A percentile compares a stretch with the other conserved stretches of the same genome.
Evolutionary conservation across 768 basidiomycete species (phyloP).

Genomic region (Boletellus ananiceps): DNA sequence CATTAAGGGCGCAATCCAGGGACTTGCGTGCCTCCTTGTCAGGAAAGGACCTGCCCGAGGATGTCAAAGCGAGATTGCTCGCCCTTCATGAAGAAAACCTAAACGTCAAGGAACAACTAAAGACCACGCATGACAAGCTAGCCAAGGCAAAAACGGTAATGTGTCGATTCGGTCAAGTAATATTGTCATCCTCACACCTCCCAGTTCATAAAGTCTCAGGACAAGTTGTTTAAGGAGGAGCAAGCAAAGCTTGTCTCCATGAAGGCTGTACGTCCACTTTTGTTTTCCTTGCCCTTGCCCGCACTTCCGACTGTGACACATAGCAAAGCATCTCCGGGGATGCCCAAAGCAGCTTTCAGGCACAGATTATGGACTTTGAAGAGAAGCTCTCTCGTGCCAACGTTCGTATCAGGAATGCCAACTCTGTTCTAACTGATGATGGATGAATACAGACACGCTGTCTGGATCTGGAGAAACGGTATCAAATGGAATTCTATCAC

Average conservation of each 20-base stretch:
- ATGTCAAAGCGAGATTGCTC: constrained; percentile 70
- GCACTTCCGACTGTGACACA: constrained; percentile 3
- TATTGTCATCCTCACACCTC: constrained; percentile 1
- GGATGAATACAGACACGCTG: constrained; percentile 40
- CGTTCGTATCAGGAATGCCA: constrained; percentile 28
- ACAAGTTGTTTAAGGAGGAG: constrained; percentile 82
- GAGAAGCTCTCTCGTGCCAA: constrained; percentile 60
- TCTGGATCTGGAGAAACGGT: constrained; percentile 53
- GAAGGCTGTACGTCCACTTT: constrained; percentile 38
- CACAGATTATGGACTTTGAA: constrained; percentile 60
- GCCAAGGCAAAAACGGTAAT: constrained; percentile 70
- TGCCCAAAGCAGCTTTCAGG: constrained; percentile 59
- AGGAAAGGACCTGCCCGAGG: constrained; percentile 78
- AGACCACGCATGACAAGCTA: constrained; percentile 71
- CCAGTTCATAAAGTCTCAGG: constrained; percentile 90
- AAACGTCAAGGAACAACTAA: constrained; percentile 63
- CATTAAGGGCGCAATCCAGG: constrained; percentile 35
- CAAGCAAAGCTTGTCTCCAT: constrained; percentile 52
- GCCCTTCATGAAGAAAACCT: constrained; percentile 76
- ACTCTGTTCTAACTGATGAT: not conserved
- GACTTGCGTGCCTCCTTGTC: constrained; percentile 74
- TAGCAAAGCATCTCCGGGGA: constrained; percentile 62
- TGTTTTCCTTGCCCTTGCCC: not conserved
- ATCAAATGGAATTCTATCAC: constrained; percentile 73
- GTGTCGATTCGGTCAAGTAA: not conserved